Conservation (phyloP, 148 eudicot genomes). For the Selenicereus undatus region DNA sequence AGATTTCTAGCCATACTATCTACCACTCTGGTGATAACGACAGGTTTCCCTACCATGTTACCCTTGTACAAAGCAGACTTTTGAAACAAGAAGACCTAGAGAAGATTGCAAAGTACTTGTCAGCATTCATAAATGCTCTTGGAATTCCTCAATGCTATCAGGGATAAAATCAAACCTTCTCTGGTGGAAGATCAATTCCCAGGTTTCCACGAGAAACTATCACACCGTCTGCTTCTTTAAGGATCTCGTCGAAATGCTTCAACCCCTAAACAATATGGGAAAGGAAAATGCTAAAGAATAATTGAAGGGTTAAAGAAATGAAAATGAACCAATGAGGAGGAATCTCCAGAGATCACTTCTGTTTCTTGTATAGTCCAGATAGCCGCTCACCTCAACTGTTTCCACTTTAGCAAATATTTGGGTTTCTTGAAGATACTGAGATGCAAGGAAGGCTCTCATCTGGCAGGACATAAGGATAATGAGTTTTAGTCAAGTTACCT, state of each 20-base stretch:
- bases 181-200: slow-evolving; percentile 71
- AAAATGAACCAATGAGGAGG: not conserved
- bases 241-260: slow-evolving; percentile 59
- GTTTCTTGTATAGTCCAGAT: slow-evolving; percentile 1
- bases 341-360: not conserved
- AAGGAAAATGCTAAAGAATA: not conserved
- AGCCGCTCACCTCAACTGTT: slow-evolving; percentile 47
- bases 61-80: slow-evolving; percentile 49
- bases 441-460: slow-evolving; percentile 52
- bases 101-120: slow-evolving; percentile 9
- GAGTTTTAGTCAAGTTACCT: not conserved
- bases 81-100: slow-evolving; percentile 60
- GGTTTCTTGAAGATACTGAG: slow-evolving; percentile 44
- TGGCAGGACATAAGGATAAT: slow-evolving; percentile 21
- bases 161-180: slow-evolving; percentile 40
- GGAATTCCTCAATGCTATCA: not conserved
- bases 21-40: slow-evolving; percentile 56
- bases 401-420: slow-evolving; percentile 64
- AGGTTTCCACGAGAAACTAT: slow-evolving; percentile 61
- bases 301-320: not conserved
- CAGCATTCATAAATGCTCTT: not conserved
- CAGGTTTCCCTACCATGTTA: slow-evolving; percentile 59
- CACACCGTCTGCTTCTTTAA: slow-evolving; percentile 61
- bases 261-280: slow-evolving; percentile 37
- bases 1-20: slow-evolving; percentile 67